A percentile compares a stretch with the other conserved stretches of the same genome.
Conservation (phyloP, 2,329 filamentous ascomycete species). For the Diaporthe helianthi region DNA sequence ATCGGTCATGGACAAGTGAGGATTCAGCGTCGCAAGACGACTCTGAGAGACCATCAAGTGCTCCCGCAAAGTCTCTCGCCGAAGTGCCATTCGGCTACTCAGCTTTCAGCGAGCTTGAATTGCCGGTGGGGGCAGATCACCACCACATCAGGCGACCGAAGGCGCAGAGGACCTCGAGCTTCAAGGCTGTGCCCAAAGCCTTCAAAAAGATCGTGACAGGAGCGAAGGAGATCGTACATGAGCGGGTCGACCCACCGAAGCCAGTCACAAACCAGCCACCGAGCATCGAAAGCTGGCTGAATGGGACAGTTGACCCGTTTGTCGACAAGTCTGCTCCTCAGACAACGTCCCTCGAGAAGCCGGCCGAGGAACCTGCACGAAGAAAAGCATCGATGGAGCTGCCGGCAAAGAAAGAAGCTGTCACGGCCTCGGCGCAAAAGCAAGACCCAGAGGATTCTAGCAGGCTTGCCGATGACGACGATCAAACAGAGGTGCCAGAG, state of each 20-base stretch:
- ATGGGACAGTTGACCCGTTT: constrained; percentile 68
- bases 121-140: constrained; percentile 58
- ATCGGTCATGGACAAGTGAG: constrained; percentile 42
- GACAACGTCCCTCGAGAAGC: constrained; percentile 45
- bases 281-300: constrained; percentile 71
- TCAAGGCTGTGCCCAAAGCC: constrained; percentile 67
- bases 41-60: constrained; percentile 50
- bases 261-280: constrained; percentile 63
- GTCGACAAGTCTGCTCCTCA: constrained; percentile 52
- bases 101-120: constrained; percentile 70
- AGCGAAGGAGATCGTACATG: constrained; percentile 70
- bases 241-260: constrained; percentile 63
- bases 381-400: constrained; percentile 39
- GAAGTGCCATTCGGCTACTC: constrained; percentile 71
- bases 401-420: constrained; percentile 36
- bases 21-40: constrained; percentile 34
- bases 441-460: not conserved
- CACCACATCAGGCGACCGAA: constrained; percentile 53
- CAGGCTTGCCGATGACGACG: constrained; percentile 28
- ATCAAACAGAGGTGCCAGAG: constrained; percentile 14
- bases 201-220: constrained; percentile 70
- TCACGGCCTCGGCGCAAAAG: not conserved
- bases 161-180: constrained; percentile 59
- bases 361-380: constrained; percentile 45
- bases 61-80: constrained; percentile 60